phyloP scores from a whole-genome alignment of 345 rosid genomes.

The Laguncularia racemosa region DNA sequence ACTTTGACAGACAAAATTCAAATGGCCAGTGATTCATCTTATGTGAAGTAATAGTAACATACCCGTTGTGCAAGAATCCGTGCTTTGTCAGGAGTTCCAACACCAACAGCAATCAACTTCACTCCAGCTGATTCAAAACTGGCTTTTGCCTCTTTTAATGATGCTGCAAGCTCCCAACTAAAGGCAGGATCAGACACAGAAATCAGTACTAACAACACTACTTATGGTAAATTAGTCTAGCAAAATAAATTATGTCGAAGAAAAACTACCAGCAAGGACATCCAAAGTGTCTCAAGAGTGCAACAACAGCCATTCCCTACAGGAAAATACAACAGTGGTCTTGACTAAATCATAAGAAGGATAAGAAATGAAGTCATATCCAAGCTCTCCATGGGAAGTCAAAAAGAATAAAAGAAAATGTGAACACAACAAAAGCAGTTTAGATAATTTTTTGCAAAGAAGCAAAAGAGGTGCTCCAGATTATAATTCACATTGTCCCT shows the following conservation, averaged over 20 bases:
- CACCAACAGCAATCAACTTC: constrained; percentile 71
- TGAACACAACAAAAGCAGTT: too few species aligned
- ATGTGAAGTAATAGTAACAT: constrained; percentile 2
- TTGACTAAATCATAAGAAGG: neutral
- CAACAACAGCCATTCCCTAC: constrained; percentile 78
- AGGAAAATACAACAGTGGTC: neutral
- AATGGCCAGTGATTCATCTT: neutral
- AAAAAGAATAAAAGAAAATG: neutral
- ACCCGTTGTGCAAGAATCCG: constrained; percentile 61
- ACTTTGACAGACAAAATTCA: neutral
- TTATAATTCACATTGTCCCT: too few species aligned
- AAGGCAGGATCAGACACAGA: constrained; percentile 1
- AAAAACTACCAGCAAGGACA: constrained; percentile 69
- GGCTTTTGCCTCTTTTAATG: constrained; percentile 54
- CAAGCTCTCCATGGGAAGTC: neutral
- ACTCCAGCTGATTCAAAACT: constrained; percentile 78
- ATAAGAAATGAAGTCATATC: neutral
- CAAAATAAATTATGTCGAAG: neutral
- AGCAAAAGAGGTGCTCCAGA: too few species aligned
- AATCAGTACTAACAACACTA: neutral
- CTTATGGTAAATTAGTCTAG: neutral
- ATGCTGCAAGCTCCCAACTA: constrained; percentile 87
- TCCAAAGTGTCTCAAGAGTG: constrained; percentile 87
- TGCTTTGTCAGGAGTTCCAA: constrained; percentile 81
- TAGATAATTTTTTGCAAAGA: too few species aligned